phyloP scores from a whole-genome alignment of 768 basidiomycete species.

The Cystofilobasidium macerans region DNA sequence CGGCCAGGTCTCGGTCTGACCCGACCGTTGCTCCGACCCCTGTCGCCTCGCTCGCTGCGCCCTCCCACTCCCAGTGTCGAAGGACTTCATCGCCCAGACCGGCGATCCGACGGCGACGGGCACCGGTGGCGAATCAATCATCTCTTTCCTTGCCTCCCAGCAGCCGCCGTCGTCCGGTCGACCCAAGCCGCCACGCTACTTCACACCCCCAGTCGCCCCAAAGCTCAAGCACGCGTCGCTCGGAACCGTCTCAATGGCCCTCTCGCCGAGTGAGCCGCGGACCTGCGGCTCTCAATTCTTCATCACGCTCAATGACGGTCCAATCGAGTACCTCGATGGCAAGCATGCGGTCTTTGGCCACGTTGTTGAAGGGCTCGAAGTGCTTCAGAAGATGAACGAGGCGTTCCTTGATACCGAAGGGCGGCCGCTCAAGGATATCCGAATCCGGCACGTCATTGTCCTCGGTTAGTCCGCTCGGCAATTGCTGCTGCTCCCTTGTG shows the following conservation, averaged over 20 bases:
- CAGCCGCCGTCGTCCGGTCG: slow-evolving; percentile 41
- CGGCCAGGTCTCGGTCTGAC: not conserved
- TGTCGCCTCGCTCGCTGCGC: not conserved
- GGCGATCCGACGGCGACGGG: slow-evolving; percentile 96
- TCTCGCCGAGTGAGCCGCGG: slow-evolving; percentile 61
- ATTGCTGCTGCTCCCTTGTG: not conserved
- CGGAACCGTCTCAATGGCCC: slow-evolving; percentile 95
- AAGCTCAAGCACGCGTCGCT: slow-evolving; percentile 64
- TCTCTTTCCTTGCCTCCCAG: slow-evolving; percentile 50
- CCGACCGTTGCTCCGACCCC: slow-evolving; percentile 1
- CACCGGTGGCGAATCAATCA: slow-evolving; percentile 81
- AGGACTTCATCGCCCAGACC: slow-evolving; percentile 89
- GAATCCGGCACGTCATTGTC: slow-evolving; percentile 90
- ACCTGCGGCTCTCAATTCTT: slow-evolving; percentile 96
- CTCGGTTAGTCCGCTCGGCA: slow-evolving; percentile 51
- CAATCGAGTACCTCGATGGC: slow-evolving; percentile 90
- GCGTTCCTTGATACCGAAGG: slow-evolving; percentile 78
- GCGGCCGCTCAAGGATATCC: slow-evolving; percentile 81
- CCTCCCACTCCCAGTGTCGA: slow-evolving; percentile 60
- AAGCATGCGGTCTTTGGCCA: slow-evolving; percentile 89
- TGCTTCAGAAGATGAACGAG: slow-evolving; percentile 84
- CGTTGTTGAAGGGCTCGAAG: slow-evolving; percentile 87
- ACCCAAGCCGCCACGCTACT: slow-evolving; percentile 57
- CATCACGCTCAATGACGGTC: slow-evolving; percentile 68
- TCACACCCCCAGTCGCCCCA: slow-evolving; percentile 46